Evolutionary conservation across 2,329 filamentous ascomycete genomes (phyloP).

Genomic region (Aspergillus pseudotamarii): DNA sequence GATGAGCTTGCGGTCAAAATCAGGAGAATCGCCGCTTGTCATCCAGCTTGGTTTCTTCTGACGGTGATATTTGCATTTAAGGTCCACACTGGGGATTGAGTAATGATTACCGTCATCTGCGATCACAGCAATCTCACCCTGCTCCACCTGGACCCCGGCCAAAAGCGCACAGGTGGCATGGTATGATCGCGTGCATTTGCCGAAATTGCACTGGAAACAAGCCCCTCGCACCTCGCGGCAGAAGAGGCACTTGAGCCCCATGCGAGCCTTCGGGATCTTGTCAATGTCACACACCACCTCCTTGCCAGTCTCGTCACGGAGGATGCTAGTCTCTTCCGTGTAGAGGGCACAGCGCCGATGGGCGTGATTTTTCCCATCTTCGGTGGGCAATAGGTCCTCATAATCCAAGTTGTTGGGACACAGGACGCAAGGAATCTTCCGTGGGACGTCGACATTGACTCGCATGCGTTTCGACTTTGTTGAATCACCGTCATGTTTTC

Average conservation of each 20-base stretch:
- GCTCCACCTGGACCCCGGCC: constrained; percentile 88
- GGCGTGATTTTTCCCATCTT: constrained; percentile 77
- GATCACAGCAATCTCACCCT: constrained; percentile 81
- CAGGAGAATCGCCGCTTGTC: constrained; percentile 65
- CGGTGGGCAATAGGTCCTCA: constrained; percentile 80
- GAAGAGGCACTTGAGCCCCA: constrained; percentile 92
- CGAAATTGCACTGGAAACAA: constrained; percentile 94
- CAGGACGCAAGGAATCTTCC: constrained; percentile 81
- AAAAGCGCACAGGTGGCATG: constrained; percentile 93
- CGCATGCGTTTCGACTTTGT: constrained; percentile 77
- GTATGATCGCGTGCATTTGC: constrained; percentile 91
- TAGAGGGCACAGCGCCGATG: constrained; percentile 89
- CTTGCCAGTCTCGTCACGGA: constrained; percentile 65
- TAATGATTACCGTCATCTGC: constrained; percentile 91
- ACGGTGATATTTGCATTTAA: constrained; percentile 92
- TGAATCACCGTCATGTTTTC: constrained; percentile 62
- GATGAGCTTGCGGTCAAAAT: constrained; percentile 69
- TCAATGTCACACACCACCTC: constrained; percentile 78
- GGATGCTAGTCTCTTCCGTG: constrained; percentile 88
- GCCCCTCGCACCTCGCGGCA: constrained; percentile 94
- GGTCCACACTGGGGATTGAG: constrained; percentile 86
- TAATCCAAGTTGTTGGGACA: constrained; percentile 88
- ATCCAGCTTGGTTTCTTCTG: constrained; percentile 80
- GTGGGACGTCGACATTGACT: constrained; percentile 70
- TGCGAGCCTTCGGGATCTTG: constrained; percentile 81